Base-by-base conservation (phyloP, 495 filamentous ascomycete genomes). In the Patellaria atrata region DNA sequence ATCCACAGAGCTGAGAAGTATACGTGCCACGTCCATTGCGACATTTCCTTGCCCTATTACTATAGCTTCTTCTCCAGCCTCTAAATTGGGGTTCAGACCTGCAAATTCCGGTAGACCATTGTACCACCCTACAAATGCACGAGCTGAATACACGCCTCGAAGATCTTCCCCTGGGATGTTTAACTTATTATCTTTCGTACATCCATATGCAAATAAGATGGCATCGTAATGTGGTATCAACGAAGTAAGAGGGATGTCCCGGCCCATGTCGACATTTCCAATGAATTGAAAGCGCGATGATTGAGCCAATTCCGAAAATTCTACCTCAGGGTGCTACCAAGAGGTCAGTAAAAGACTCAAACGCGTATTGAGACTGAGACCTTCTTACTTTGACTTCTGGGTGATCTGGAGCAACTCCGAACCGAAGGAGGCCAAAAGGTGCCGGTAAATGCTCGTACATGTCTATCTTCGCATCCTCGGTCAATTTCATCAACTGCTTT, bases 91-190 rank as follows among this genome's bases (percentile, higher is more conserved):
- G 9, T 65, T 63, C n/a, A 94, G 58, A 44, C 71, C 54, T 16
- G 79, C 69, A 52, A 81, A 79, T 48, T 92, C 79, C 0, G 89
- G 91, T 0, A 93, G 66, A 12, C 91, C 86, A 51, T 96, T 96
- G 57, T 97, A 97, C 89, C 89, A 97, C 11, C 87, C 89, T 4
- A 97, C 91, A 56, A 96, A 97, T 31, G 82, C 79, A 5, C 89
- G 71, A 3, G 89, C 89, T 11, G 85, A 93, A 57, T 82, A 77
- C 22, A 97, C 74, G 25, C 82, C 82, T 8, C 62, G 60, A 22
- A 82, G 45, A 10, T 75, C 60, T 48, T 97, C 89, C n/a, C 86
- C 82, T 0, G 78, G 75, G 26, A 97, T 81, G 0, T 68, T 73
- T 0, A 97, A 63, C 8, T 61, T 70, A 37, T 74, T 71, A 56